phyloP scores from a whole-genome alignment of 1,284 basidiomycete genomes.

The Tilletia walkeri region DNA sequence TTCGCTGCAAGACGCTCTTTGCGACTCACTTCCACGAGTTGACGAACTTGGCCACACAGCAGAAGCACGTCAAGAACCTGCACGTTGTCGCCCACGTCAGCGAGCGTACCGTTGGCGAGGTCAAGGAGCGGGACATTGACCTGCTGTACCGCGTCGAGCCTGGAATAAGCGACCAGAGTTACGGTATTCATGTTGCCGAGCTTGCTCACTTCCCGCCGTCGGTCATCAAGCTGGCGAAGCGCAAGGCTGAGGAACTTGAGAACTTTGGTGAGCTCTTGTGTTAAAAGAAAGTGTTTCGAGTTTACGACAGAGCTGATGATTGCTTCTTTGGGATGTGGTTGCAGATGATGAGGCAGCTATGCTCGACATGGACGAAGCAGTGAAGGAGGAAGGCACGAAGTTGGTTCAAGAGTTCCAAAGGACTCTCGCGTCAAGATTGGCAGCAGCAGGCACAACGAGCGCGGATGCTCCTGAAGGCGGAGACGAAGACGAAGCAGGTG shows the following conservation, averaged over 20 bases:
- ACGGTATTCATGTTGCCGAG: slow-evolving; percentile 96
- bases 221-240: slow-evolving; percentile 87
- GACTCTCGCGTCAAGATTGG: slow-evolving; percentile 64
- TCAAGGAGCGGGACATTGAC: slow-evolving; percentile 59
- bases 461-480: background rate
- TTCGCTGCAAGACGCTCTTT: slow-evolving; percentile 75
- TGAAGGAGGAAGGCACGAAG: slow-evolving; percentile 73
- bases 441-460: slow-evolving; percentile 45
- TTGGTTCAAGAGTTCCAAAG: slow-evolving; percentile 77
- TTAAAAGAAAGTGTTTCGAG: background rate
- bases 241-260: slow-evolving; percentile 93
- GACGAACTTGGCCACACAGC: slow-evolving; percentile 81
- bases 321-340: background rate
- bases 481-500: slow-evolving; percentile 25
- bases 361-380: slow-evolving; percentile 58
- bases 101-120: slow-evolving; percentile 43
- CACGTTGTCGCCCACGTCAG: slow-evolving; percentile 93
- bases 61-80: slow-evolving; percentile 84
- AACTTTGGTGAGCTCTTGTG: slow-evolving; percentile 67
- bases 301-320: background rate
- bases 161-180: slow-evolving; percentile 77
- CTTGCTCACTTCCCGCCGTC: slow-evolving; percentile 93
- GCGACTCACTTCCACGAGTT: slow-evolving; percentile 98
- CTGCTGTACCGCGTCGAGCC: slow-evolving; percentile 86
- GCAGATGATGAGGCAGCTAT: slow-evolving; percentile 21